Percentiles rank a stretch among this genome's conserved stretches.
Evolutionary conservation across 257 asterid species (phyloP).

Genomic region (Forsythia viridissima): DNA sequence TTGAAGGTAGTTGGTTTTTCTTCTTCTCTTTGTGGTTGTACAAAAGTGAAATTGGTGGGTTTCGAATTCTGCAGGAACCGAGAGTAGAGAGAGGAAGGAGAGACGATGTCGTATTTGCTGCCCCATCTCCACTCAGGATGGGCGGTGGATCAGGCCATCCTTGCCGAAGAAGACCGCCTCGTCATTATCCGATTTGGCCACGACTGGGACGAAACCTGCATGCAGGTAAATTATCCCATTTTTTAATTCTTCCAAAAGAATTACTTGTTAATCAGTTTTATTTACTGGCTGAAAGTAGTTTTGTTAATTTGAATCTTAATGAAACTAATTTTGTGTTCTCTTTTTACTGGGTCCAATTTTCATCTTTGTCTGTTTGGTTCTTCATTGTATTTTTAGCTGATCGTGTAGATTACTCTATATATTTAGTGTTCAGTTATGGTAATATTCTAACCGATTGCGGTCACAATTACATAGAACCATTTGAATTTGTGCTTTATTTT

Average conservation of each 20-base stretch:
- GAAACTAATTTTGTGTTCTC: background rate
- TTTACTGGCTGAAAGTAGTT: background rate
- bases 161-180: slow-evolving; percentile 94
- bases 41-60: too few relatives aligned
- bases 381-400: background rate
- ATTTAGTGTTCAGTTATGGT: background rate
- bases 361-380: background rate
- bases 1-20: too few relatives aligned
- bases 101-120: slow-evolving; percentile 73
- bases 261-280: background rate
- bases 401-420: background rate
- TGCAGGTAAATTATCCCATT: slow-evolving; percentile 60
- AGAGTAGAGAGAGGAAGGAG: background rate
- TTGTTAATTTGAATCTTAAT: background rate
- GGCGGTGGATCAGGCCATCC: slow-evolving; percentile 95
- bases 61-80: background rate
- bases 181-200: slow-evolving; percentile 91
- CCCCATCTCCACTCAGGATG: slow-evolving; percentile 97
- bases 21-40: too few relatives aligned
- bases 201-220: slow-evolving; percentile 95
- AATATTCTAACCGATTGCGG: background rate
- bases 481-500: background rate
- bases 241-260: background rate
- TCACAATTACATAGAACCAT: background rate
- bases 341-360: background rate